Evolutionary conservation across 2,329 filamentous ascomycete species (phyloP), one percentile per base, ranked within the genome.

Genomic region (Neocucurbitaria cava): DNA sequence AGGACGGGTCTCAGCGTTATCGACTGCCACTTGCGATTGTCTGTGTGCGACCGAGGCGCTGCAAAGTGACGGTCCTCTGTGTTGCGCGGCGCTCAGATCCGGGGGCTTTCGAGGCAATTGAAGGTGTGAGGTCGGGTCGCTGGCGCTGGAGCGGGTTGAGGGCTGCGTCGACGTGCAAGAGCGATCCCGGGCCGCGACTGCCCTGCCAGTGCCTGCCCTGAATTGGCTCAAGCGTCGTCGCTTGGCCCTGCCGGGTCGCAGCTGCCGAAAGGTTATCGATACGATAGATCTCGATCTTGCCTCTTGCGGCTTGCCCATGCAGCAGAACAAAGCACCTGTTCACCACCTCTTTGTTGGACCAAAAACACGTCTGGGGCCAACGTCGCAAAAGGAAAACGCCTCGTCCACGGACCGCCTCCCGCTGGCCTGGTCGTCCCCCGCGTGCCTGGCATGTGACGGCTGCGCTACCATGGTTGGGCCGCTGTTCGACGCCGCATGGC

Each of bases 391-490:
- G n/a, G n/a, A 30, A 18, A n/a, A n/a, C 6, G n/a, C 8, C 11
- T 42, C 40, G 15, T 13, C 40, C 21, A 30, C 18, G 11, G 48
- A 13, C 26, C 30, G 36, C 44, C 40, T 45, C 48, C 48, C 48
- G 48, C 18, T 26, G 7, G 23, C 46, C n/a, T 20, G 48, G 39
- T 43, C 28, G 30, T 38, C 7, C 31, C 48, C 45, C 39, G 41
- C 31, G 38, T 38, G 47, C 39, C 28, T 49, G 39, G 26, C 47
- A 43, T 11, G 20, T 43, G 39, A 26, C 47, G 47, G 39, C 23
- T 36, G 40, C 47, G 47, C 47, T 49, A 49, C 47, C 38, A 24
- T 18, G 38, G 40, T 42, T 30, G 33, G 30, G 23, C 47, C 40
- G 23, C n/a, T 11, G 28, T 42, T 28, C 10, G 23, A 20, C 21